Percentiles rank a stretch among this genome's conserved stretches.
Evolutionary conservation across 2,329 filamentous ascomycete species (phyloP).

Genomic region (Colletotrichum higginsianum): DNA sequence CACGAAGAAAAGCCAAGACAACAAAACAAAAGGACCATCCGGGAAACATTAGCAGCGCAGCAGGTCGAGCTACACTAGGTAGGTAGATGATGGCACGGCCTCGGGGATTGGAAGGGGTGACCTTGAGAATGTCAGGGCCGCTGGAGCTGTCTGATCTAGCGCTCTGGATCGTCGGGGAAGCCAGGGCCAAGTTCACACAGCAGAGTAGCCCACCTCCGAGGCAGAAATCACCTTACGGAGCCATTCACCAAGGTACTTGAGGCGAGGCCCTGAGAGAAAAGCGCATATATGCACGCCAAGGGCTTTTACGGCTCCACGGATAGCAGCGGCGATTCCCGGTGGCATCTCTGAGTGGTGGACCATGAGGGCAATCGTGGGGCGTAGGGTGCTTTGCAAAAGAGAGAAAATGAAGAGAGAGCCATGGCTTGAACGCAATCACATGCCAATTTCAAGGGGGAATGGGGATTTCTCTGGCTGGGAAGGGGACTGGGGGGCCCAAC

Average conservation of each 20-base stretch:
- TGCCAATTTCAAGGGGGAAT: conserved; percentile 27
- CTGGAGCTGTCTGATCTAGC: conserved; percentile 19
- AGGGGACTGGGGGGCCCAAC: conserved; percentile 11
- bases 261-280: conserved; percentile 26
- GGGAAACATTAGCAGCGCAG: conserved; percentile 4
- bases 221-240: conserved; percentile 22
- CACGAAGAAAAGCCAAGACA: conserved; percentile 24
- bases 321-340: conserved; percentile 36
- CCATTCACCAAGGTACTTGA: conserved; percentile 25
- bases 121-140: conserved; percentile 42
- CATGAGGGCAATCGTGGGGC: conserved; percentile 32
- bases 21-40: conserved; percentile 29
- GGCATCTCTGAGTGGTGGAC: conserved; percentile 31
- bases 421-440: conserved; percentile 43
- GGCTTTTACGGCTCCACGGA: conserved; percentile 35
- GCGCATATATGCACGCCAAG: conserved; percentile 36
- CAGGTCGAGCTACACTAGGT: conserved; percentile 10
- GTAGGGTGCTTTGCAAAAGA: conserved; percentile 5
- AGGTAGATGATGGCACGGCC: conserved; percentile 27
- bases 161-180: conserved; percentile 3
- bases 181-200: conserved; percentile 12
- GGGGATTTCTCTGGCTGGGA: background rate
- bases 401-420: conserved; percentile 40
- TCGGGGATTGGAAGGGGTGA: conserved; percentile 36
- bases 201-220: background rate